Evolutionary conservation across 495 filamentous ascomycete species (phyloP), one percentile per base, ranked within the genome.

Genomic region (Daldinia bambusicola): DNA sequence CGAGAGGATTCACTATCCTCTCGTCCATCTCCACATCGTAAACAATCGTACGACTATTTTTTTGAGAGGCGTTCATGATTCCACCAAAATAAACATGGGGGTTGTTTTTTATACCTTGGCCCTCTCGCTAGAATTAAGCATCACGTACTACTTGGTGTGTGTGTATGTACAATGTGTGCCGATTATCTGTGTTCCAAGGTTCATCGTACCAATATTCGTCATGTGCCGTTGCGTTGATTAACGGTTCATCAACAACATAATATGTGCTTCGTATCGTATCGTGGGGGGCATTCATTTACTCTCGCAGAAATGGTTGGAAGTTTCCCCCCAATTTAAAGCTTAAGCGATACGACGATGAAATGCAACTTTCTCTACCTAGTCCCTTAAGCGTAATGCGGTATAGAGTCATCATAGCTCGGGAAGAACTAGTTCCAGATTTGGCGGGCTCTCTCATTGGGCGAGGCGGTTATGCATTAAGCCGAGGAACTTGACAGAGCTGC

Each of bases 21-120:
- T 73, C 52, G 55, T 66, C 84, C 90, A 93, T 77, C 89, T 88
- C 5, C 94, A 82, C 71, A 77, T 94, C 91, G 67, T 94, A 94
- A 3, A 94, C 90, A 79, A 48, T 95, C 92, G 77, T 95, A 92
- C 5, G 86, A 85, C 22, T n/a, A 94, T 63, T 62, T 50, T 69
- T 26, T 26, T 1, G 26, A 36, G 57, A 61, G 61, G 66, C 48
- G 57, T 73, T 69, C 70, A 63, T 69, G 66, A 63, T 69, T 5
- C 70, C 70, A 56, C 66, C 43, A 69, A 66, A 22, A 26, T 26
- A 16, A 34, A 36, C 62, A 73, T 69, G 66, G 70, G 70, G 70
- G 70, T 45, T 30, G 26, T 26, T 26, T 26, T 26, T 3, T 26
- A 55, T 26, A 32, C 37, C 52, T 66, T 73, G 66, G 70, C 66